Percentiles rank a stretch among this genome's conserved stretches.
Conservation (phyloP, 2,329 filamentous ascomycete genomes). For the Beauveria sp. region DNA sequence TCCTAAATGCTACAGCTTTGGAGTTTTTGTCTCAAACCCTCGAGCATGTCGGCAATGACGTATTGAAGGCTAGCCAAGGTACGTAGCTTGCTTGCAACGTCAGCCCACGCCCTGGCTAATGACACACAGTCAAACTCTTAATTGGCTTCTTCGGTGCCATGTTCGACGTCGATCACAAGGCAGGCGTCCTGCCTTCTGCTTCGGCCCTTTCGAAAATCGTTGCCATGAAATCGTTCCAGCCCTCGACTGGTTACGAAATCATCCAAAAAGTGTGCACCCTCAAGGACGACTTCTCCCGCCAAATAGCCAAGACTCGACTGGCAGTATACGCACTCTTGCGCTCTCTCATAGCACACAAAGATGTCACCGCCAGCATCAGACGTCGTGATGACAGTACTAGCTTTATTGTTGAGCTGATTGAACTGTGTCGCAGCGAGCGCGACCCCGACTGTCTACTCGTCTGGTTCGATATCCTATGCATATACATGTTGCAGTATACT, state of each 20-base stretch:
- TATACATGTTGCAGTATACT: conserved; percentile 38
- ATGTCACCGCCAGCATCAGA: conserved; percentile 36
- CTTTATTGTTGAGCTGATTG: conserved; percentile 43
- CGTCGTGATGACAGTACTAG: conserved; percentile 34
- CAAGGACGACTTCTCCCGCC: conserved; percentile 49
- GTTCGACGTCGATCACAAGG: conserved; percentile 52
- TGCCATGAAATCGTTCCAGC: conserved; percentile 44
- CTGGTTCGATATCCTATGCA: conserved; percentile 46
- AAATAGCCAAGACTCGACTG: conserved; percentile 42
- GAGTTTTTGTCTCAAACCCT: conserved; percentile 50
- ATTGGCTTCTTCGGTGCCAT: conserved; percentile 50
- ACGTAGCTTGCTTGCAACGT: conserved; percentile 5
- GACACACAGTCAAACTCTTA: conserved; percentile 33
- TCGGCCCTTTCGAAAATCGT: conserved; percentile 44
- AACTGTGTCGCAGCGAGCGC: conserved; percentile 46
- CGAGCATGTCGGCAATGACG: conserved; percentile 35
- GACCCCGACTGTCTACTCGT: conserved; percentile 49
- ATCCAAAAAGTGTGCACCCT: conserved; percentile 42
- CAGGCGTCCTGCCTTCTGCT: conserved; percentile 47
- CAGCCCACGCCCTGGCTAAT: neutral
- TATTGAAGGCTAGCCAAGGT: conserved; percentile 45
- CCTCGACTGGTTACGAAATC: conserved; percentile 39
- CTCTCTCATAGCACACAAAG: conserved; percentile 34
- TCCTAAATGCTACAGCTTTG: conserved; percentile 31
- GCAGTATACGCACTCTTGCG: conserved; percentile 44